A percentile compares a stretch with the other conserved stretches of the same genome.
Evolutionary conservation across 495 filamentous ascomycete species (phyloP).

Genomic region (Alectoria sarmentosa): DNA sequence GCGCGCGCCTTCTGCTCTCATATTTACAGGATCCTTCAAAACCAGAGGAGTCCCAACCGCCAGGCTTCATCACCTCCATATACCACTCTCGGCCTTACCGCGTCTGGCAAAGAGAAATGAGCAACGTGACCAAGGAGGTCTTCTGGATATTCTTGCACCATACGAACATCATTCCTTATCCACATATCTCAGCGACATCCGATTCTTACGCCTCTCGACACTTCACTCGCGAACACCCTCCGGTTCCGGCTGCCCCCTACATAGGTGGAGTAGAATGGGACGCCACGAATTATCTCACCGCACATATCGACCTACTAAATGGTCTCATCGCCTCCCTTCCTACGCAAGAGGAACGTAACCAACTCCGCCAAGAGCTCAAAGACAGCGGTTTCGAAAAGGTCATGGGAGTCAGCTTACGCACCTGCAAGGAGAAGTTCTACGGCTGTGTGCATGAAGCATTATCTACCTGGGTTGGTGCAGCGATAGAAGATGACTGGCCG

Average conservation of each 20-base stretch:
- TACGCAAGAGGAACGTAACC: conserved; percentile 64
- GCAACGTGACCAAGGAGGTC: conserved; percentile 91
- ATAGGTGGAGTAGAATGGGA: conserved; percentile 99
- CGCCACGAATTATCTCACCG: conserved; percentile 89
- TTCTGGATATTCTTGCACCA: conserved; percentile 99
- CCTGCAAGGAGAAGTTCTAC: conserved; percentile 98
- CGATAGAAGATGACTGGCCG: conserved; percentile 81
- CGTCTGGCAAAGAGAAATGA: conserved; percentile 88
- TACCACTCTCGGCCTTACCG: conserved; percentile 81
- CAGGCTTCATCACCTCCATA: conserved; percentile 85
- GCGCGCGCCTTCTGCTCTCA: conserved; percentile 61
- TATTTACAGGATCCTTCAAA: conserved; percentile 79
- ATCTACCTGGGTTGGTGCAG: conserved; percentile 83
- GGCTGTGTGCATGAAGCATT: conserved; percentile 81
- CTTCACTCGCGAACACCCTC: conserved; percentile 82
- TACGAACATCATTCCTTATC: conserved; percentile 69
- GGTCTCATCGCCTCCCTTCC: conserved; percentile 81
- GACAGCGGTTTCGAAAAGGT: conserved; percentile 88
- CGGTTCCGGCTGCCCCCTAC: conserved; percentile 90
- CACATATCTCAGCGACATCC: conserved; percentile 31
- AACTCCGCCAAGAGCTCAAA: conserved; percentile 64
- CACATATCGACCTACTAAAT: conserved; percentile 88
- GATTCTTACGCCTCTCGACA: conserved; percentile 57
- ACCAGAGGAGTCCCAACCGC: conserved; percentile 62
- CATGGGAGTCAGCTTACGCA: conserved; percentile 73